Percentiles rank a stretch among this genome's conserved stretches.
Conservation (phyloP, 2,329 filamentous ascomycete species). For the Aspergillus pseudotamarii region DNA sequence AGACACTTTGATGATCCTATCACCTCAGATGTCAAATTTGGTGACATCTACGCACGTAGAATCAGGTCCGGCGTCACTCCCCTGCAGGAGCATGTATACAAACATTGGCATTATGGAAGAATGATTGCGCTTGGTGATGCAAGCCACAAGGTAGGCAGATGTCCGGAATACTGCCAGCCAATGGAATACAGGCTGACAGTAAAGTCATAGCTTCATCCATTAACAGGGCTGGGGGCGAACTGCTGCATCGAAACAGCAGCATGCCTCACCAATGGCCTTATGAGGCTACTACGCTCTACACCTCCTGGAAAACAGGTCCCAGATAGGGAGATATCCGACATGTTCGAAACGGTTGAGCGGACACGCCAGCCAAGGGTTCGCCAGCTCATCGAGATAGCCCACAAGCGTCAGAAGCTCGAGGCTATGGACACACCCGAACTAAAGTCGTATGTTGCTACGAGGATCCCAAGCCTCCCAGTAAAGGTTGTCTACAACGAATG, state of each 20-base stretch:
- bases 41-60: neutral
- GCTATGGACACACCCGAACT: neutral
- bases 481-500: neutral
- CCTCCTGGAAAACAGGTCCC: neutral
- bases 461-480: neutral
- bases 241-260: neutral
- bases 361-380: neutral
- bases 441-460: neutral
- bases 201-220: neutral
- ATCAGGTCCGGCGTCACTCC: neutral
- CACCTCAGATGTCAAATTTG: neutral
- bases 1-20: neutral
- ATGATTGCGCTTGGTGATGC: neutral
- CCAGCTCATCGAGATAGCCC: neutral
- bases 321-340: neutral
- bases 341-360: neutral
- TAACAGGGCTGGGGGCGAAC: neutral
- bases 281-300: neutral
- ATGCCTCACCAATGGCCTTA: neutral
- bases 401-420: neutral
- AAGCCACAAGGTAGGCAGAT: neutral
- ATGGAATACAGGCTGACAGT: neutral
- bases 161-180: neutral
- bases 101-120: neutral
- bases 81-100: neutral